Conservation (phyloP, 768 basidiomycete species). For the Naganishia vaughanmartiniae region DNA sequence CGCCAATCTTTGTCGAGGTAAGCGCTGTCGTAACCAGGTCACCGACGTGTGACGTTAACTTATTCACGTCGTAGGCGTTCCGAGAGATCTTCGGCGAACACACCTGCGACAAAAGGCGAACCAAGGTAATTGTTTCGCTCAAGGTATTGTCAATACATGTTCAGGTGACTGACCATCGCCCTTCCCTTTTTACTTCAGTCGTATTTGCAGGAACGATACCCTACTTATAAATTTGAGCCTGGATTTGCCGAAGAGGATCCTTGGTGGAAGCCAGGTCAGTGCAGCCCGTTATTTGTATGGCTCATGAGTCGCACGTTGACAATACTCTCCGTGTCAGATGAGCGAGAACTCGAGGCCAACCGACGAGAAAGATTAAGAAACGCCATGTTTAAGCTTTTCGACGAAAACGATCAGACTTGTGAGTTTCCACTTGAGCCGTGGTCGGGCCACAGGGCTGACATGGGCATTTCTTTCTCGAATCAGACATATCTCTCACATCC, state of each 20-base stretch:
- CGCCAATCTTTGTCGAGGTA: slow-evolving; percentile 45
- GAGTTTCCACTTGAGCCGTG: slow-evolving; percentile 5
- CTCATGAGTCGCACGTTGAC: background rate
- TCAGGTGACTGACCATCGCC: background rate
- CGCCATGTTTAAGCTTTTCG: slow-evolving; percentile 45
- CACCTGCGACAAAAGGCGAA: slow-evolving; percentile 48
- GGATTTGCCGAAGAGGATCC: slow-evolving; percentile 47
- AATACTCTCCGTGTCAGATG: slow-evolving; percentile 30
- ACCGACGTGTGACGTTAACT: background rate
- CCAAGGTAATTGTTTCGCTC: slow-evolving; percentile 36
- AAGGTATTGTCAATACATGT: background rate
- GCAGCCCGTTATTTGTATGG: too few species aligned
- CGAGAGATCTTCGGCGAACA: slow-evolving; percentile 50
- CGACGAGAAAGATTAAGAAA: slow-evolving; percentile 43
- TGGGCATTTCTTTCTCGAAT: background rate
- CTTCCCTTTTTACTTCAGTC: slow-evolving; percentile 28
- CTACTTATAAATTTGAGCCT: slow-evolving; percentile 42
- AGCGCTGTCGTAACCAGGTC: background rate
- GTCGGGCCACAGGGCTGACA: background rate
- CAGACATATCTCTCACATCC: slow-evolving; percentile 47
- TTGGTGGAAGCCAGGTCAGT: slow-evolving; percentile 42
- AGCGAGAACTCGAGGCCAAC: slow-evolving; percentile 43
- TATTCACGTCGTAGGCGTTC: slow-evolving; percentile 32
- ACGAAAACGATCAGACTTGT: slow-evolving; percentile 45
- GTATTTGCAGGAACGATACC: slow-evolving; percentile 43